phyloP scores from a whole-genome alignment of 805 yeast species.

The Candida gorgasii region DNA sequence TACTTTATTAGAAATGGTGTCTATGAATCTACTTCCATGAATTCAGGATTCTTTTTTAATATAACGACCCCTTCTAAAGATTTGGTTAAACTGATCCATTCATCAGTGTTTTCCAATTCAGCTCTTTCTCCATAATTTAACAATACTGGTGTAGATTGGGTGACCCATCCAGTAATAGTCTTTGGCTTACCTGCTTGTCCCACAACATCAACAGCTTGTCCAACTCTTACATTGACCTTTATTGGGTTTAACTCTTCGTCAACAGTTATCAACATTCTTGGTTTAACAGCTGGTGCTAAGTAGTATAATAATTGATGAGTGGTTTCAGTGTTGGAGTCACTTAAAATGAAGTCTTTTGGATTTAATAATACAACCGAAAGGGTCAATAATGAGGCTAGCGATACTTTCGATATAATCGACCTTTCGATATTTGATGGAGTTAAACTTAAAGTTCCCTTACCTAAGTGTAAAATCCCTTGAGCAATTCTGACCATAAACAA shows the following conservation, averaged over 20 bases:
- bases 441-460: conserved; percentile 91
- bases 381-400: conserved; percentile 86
- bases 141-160: conserved; percentile 96
- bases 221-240: conserved; percentile 95
- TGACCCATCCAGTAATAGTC: conserved; percentile 99
- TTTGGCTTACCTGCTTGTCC: conserved; percentile 99
- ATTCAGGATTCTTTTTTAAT: conserved; percentile 86
- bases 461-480: conserved; percentile 92
- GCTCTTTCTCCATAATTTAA: conserved; percentile 95
- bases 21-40: conserved; percentile 56
- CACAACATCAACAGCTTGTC: conserved; percentile 97
- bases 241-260: conserved; percentile 89
- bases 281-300: conserved; percentile 85
- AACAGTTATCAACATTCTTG: conserved; percentile 89
- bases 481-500: conserved; percentile 91
- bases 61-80: conserved; percentile 93
- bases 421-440: conserved; percentile 90
- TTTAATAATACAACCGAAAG: conserved; percentile 81
- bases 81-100: conserved; percentile 78
- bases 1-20: conserved; percentile 2
- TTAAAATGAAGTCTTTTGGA: conserved; percentile 79
- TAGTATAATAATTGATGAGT: conserved; percentile 80
- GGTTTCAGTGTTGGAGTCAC: conserved; percentile 49
- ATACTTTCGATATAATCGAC: conserved; percentile 80
- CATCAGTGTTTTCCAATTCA: conserved; percentile 86